Conservation (phyloP, 257 asterid species). For the Solanum gandarillasii region DNA sequence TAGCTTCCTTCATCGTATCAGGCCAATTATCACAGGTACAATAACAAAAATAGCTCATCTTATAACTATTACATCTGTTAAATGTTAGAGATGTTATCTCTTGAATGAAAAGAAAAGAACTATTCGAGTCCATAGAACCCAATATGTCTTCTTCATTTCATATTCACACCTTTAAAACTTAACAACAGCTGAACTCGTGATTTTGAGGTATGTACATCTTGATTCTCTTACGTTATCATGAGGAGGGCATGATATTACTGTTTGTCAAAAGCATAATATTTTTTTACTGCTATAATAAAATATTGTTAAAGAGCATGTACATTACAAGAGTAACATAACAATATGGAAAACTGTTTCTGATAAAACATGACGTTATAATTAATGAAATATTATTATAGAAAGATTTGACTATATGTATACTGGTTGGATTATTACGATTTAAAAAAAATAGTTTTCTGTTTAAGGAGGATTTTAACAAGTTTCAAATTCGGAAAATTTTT, state of each 20-base stretch:
- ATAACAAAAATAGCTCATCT: background rate
- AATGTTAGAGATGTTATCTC: background rate
- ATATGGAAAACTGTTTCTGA: background rate
- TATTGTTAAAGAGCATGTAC: background rate
- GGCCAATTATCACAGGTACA: constrained; percentile 46
- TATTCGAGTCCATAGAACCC: background rate
- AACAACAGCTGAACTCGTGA: background rate
- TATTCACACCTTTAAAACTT: background rate
- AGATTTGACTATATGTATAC: background rate
- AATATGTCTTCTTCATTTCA: background rate
- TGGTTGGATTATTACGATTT: background rate
- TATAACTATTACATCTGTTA: background rate
- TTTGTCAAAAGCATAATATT: background rate
- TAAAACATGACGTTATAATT: background rate
- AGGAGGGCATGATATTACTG: background rate
- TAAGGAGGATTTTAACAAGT: background rate
- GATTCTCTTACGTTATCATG: background rate
- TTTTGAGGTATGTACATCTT: background rate
- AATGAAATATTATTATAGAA: background rate
- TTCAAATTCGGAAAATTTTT: background rate
- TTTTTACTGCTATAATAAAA: too few relatives aligned
- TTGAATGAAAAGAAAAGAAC: too few relatives aligned
- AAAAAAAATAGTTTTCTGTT: background rate
- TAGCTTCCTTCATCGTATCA: constrained; percentile 28
- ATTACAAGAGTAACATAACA: background rate